A percentile compares a stretch with the other conserved stretches of the same genome.
phyloP scores from a whole-genome alignment of 139 green algal species.

The Chlamydomonas sp. region DNA sequence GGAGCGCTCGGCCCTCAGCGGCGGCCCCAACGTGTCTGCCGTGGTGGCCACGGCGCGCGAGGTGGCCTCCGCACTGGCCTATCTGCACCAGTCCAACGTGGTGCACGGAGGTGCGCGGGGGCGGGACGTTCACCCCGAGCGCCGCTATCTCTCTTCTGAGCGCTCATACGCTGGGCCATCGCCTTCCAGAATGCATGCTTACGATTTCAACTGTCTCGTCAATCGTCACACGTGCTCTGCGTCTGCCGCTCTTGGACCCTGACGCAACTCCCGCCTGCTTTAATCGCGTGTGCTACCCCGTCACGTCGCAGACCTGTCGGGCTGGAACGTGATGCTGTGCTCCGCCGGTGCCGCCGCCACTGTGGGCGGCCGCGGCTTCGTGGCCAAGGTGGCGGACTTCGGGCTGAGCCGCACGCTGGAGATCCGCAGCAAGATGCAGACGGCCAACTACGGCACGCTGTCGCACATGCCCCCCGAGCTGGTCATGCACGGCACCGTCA shows the following conservation, averaged over 20 bases:
- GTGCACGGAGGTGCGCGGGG: conserved; percentile 52
- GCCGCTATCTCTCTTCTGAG: too few species aligned
- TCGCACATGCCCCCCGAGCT: conserved; percentile 51
- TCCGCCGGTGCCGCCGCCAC: conserved; percentile 24
- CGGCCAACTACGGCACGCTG: conserved; percentile 52
- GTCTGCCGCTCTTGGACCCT: too few species aligned
- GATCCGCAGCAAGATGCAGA: conserved; percentile 44
- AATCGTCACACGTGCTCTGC: too few species aligned
- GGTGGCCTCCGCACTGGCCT: conserved; percentile 58
- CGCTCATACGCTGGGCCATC: too few species aligned
- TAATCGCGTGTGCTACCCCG: too few species aligned
- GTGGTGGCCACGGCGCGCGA: conserved; percentile 59
- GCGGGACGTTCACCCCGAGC: too few species aligned
- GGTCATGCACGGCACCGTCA: conserved; percentile 40
- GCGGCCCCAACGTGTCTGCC: conserved; percentile 42
- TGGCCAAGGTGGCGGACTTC: conserved; percentile 81
- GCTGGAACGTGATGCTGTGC: conserved; percentile 73
- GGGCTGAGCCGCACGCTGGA: conserved; percentile 62
- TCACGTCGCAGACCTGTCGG: conserved; percentile 46
- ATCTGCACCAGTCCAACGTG: conserved; percentile 61
- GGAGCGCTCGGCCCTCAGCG: conserved; percentile 16
- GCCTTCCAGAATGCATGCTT: too few species aligned
- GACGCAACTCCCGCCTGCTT: too few species aligned
- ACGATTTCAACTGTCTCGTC: too few species aligned
- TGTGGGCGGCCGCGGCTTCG: conserved; percentile 50